Base-by-base conservation (phyloP, 495 filamentous ascomycete genomes). In the Chlorociboria aeruginascens region DNA sequence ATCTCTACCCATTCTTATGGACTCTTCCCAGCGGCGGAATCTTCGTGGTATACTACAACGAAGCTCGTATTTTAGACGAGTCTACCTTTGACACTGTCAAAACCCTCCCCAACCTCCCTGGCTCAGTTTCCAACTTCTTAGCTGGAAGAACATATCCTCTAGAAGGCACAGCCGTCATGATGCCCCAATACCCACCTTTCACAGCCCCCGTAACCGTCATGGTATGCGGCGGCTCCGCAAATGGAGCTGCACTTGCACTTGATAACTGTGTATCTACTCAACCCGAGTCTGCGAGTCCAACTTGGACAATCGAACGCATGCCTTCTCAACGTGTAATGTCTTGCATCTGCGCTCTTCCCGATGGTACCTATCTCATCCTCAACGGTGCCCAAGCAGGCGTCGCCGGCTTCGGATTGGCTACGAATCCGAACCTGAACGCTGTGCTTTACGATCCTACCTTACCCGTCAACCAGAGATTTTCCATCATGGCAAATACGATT, bases 1-100 rank as follows among this genome's bases (percentile, higher is more conserved):
- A 83, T 56, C 54, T 83, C 33, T 82, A 82, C 48, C 79, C 79
- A 2, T 83, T 69, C 66, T 51, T 77, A 29, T 62, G 58, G 42
- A 68, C 81, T 34, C 61, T 81, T 29, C 76, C 79, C 20, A 63
- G 62, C 3, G 48, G 48, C 20, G 76, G 75, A 37, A 75, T 83
- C 58, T 79, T 83, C 38, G 72, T 79, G 12, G 69, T 66, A 14
- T 82, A 81, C 63, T 83, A 77, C 66, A 83, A 83, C 59, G 77
- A 83, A 59, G 78, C 77, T 33, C 60, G 73, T 8, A 78, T 83
- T 48, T 60, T 82, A 14, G 69, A 81, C 52, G 73, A 74, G 45
- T 58, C 48, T 30, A 78, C 73, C 30, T 76, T 83, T 40, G 64
- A 58, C 25, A 79, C 74, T 12, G 63, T 61, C 47, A 72, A 68